Evolutionary conservation across 139 green algal species (phyloP), one percentile per base, ranked within the genome.

Genomic region (Tetradesmus obliquus): DNA sequence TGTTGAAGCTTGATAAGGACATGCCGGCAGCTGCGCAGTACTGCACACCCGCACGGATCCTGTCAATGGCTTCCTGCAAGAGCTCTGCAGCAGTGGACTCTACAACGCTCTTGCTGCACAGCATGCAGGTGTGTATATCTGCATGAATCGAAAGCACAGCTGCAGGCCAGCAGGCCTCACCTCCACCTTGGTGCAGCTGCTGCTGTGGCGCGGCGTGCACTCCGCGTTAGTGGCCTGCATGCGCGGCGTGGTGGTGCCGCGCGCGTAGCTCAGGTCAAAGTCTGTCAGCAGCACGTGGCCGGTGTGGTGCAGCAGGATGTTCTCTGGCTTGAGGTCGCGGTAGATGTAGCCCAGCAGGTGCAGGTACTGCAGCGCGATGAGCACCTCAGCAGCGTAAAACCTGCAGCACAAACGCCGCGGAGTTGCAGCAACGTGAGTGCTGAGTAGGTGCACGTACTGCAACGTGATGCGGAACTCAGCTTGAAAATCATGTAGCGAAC

Each of bases 301-400:
- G 4, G 93, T 95, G 51, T 93, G 88, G 85, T 97, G 95, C 82
- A 99, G 92, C 87, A 99, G 94, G 88, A 99, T 98, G 95, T 99
- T 99, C 95, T 99, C 98, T 2, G 98, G 98, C 96, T 99, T 99
- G 17, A 99, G 95, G 93, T 99, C 98, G 8, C 98, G 93, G 94
- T 99, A 99, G 71, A 99, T 95, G 90, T 98, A 98, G 76, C 98
- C 98, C 84, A 97, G 96, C 69, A 99, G 94, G 94, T 99, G 98
- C 72, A 99, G 95, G 94, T 99, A 99, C 95, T 99, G 98, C 91
- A 99, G 95, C 71, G 98, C 97, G n/a, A 99, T 69, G 69, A 99
- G 94, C 79, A 99, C 97, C 96, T 99, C 97, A 3, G 97, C 94
- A 7, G 94, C 96, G 93, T 99, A 99, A 93, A 99, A 99, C 69